Percentiles rank a stretch among this genome's conserved stretches.
phyloP scores from a whole-genome alignment of 352 stramenopile species.

The Phytophthora podocarpi region DNA sequence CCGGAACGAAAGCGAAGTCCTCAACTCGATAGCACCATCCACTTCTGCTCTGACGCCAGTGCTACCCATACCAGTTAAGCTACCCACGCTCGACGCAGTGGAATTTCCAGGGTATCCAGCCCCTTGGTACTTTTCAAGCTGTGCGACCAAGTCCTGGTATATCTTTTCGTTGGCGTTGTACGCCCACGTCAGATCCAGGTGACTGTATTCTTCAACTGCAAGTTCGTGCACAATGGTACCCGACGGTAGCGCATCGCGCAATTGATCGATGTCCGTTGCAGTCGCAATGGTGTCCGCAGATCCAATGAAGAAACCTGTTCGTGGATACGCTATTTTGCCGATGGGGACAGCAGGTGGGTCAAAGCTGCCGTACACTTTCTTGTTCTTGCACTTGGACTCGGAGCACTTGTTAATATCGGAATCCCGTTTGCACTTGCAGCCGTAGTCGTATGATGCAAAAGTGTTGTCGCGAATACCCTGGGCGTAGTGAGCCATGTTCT shows the following conservation, averaged over 20 bases:
- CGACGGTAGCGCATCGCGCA: slow-evolving; percentile 37
- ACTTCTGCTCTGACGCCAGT: neutral
- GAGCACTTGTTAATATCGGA: slow-evolving; percentile 36
- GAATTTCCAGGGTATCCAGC: slow-evolving; percentile 37
- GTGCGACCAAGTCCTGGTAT: slow-evolving; percentile 47
- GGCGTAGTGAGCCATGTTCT: slow-evolving; percentile 60
- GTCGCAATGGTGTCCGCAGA: slow-evolving; percentile 46
- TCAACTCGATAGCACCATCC: slow-evolving; percentile 2
- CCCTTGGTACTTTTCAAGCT: slow-evolving; percentile 46
- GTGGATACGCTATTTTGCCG: slow-evolving; percentile 38
- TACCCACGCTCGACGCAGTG: too few relatives aligned
- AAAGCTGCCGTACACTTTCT: slow-evolving; percentile 47
- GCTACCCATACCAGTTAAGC: too few relatives aligned
- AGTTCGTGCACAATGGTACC: slow-evolving; percentile 50
- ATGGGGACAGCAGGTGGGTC: slow-evolving; percentile 35
- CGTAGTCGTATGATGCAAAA: slow-evolving; percentile 58
- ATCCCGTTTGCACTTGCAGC: slow-evolving; percentile 37
- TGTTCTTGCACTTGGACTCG: slow-evolving; percentile 45
- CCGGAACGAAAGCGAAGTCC: slow-evolving; percentile 23
- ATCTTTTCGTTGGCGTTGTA: slow-evolving; percentile 47
- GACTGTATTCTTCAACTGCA: slow-evolving; percentile 46
- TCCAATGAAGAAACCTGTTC: slow-evolving; percentile 46
- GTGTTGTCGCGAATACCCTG: slow-evolving; percentile 54
- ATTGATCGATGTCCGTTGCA: slow-evolving; percentile 37
- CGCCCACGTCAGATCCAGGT: slow-evolving; percentile 59